Base-by-base conservation (phyloP, 78 protist genomes). In the Dictyostelium brefeldianum region DNA sequence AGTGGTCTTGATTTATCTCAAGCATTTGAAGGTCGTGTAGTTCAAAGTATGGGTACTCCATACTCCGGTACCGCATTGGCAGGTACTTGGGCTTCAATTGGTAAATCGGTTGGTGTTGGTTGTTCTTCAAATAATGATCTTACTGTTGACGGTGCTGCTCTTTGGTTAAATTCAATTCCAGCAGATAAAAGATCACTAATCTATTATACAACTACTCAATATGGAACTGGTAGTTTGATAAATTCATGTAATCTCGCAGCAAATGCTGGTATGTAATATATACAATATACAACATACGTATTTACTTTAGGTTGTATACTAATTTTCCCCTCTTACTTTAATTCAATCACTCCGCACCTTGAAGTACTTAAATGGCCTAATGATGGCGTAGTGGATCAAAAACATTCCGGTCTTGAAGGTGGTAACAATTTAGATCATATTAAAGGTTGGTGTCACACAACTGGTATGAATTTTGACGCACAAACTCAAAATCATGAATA, bases 401-500 rank as follows among this genome's bases (percentile, higher is more conserved):
- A 80, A 10, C 81, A 71, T 29, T 41, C 79, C 0, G 41, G 25
- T n/a, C 78, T 94, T 4, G 43, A 71, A 7, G 96, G 94, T 67
- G 96, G 84, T 10, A 64, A 46, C 70, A 67, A 89, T 71, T 80
- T 78, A 57, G 56, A 78, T 54, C 75, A 85, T 80, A 46, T 80
- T 48, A 79, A 89, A 80, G 92, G 87, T 47, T 89, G 82, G 91
- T 94, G 96, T 81, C 96, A 94, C 84, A 87, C 96, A n/a, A 51
- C 31, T 29, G 94, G 62, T 29, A 87, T 94, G 94, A 56, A 89
- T 54, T 41, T n/a, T n/a, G n/a, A n/a, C 64, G 25, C 89, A 56
- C 96, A 94, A 83, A 51, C 69, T 56, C 15, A 75, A 12, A 90
- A 94, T 62, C 36, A 36, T 14, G 78, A 56, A n/a, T 59, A 77